Evolutionary conservation across 495 filamentous ascomycete species (phyloP).

Genomic region (Thermothielavioides terrestris): DNA sequence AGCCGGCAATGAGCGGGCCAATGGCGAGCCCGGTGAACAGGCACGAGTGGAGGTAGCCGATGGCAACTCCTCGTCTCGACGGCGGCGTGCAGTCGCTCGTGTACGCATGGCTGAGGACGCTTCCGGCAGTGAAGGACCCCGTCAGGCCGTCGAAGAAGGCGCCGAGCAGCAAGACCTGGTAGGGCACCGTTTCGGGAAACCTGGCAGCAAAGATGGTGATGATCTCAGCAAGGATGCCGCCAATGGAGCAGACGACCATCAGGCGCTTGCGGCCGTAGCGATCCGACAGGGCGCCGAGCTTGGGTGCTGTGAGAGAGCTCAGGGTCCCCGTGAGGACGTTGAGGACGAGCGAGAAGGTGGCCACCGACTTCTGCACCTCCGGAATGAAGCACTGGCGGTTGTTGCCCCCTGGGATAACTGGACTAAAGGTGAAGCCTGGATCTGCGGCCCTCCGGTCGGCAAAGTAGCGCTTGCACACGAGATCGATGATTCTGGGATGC

Average conservation of each 20-base stretch:
- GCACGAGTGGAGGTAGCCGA: slow-evolving; percentile 81
- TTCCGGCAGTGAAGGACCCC: slow-evolving; percentile 76
- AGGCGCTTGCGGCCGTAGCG: slow-evolving; percentile 70
- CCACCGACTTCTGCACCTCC: slow-evolving; percentile 63
- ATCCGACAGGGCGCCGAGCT: slow-evolving; percentile 78
- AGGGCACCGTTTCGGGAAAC: slow-evolving; percentile 59
- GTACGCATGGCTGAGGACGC: slow-evolving; percentile 77
- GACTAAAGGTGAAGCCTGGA: slow-evolving; percentile 51
- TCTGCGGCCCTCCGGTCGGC: slow-evolving; percentile 48
- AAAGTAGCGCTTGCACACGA: slow-evolving; percentile 76
- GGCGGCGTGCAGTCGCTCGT: slow-evolving; percentile 79
- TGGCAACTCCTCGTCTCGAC: slow-evolving; percentile 68
- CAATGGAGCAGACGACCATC: slow-evolving; percentile 57
- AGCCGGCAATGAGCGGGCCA: slow-evolving; percentile 71
- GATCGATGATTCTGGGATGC: slow-evolving; percentile 49
- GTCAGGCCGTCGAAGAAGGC: slow-evolving; percentile 69
- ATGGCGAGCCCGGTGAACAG: slow-evolving; percentile 79
- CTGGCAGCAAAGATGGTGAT: slow-evolving; percentile 68
- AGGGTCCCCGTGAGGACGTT: slow-evolving; percentile 63
- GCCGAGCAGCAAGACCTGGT: slow-evolving; percentile 67
- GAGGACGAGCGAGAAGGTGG: slow-evolving; percentile 67
- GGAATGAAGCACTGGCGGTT: slow-evolving; percentile 62
- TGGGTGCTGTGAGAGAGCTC: slow-evolving; percentile 67
- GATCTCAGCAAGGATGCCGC: slow-evolving; percentile 59
- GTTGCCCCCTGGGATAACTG: slow-evolving; percentile 55